Evolutionary conservation across 768 basidiomycete species (phyloP).

Genomic region (Goffeauzyma gilvescens): DNA sequence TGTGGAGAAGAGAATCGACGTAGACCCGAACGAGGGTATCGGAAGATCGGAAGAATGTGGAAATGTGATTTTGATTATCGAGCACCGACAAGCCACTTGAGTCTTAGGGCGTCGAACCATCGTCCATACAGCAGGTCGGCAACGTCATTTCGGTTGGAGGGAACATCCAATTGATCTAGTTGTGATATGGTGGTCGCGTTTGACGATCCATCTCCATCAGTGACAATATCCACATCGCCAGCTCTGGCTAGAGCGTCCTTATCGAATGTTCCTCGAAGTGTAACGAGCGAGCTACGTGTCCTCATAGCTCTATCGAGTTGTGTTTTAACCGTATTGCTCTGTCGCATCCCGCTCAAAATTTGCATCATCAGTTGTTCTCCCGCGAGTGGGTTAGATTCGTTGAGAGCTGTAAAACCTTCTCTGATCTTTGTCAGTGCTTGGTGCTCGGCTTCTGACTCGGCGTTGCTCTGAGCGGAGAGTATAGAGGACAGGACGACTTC

Average conservation of each 20-base stretch:
- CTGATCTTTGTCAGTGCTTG: slow-evolving; percentile 77
- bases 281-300: slow-evolving; percentile 3
- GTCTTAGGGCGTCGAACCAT: slow-evolving; percentile 70
- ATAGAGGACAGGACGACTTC: slow-evolving; percentile 68
- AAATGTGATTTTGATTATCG: no score
- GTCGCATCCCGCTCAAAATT: slow-evolving; percentile 72
- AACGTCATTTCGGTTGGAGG: slow-evolving; percentile 64
- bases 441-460: slow-evolving; percentile 72
- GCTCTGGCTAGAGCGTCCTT: slow-evolving; percentile 59
- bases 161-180: neutral
- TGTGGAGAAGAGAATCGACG: no score
- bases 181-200: no score
- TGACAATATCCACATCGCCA: slow-evolving; percentile 51
- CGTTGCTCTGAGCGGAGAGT: slow-evolving; percentile 26
- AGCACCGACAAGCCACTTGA: slow-evolving; percentile 46
- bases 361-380: slow-evolving; percentile 78
- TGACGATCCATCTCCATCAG: no score
- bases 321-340: no score
- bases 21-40: no score
- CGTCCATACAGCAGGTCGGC: slow-evolving; percentile 92
- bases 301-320: no score
- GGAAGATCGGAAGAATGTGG: no score
- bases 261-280: slow-evolving; percentile 40
- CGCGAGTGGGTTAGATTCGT: slow-evolving; percentile 60
- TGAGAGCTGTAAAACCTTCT: slow-evolving; percentile 71